A percentile compares a stretch with the other conserved stretches of the same genome.
Conservation (phyloP, 2,329 filamentous ascomycete genomes). For the Calonectria pseudoturangicola region DNA sequence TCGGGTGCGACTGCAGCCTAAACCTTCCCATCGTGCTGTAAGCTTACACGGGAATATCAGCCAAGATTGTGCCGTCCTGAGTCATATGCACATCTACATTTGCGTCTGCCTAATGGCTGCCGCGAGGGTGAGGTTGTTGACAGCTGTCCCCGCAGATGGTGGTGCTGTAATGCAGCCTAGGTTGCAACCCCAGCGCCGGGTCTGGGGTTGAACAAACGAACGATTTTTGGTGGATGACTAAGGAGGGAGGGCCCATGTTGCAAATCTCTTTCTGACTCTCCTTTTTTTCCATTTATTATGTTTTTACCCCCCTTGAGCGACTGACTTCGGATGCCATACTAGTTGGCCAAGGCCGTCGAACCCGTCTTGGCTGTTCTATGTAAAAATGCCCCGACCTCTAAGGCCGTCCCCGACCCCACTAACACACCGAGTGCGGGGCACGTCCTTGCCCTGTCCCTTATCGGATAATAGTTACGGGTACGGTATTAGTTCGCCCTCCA, state of each 20-base stretch:
- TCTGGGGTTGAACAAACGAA: neutral
- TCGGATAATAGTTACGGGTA: constrained; percentile 1
- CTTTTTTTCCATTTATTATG: no score
- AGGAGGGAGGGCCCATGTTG: neutral
- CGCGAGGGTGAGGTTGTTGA: neutral
- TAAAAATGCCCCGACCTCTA: neutral
- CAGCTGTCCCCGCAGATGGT: neutral
- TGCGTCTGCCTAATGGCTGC: neutral
- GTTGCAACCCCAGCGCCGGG: neutral
- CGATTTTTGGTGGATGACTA: neutral
- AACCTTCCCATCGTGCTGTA: neutral
- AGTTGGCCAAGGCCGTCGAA: neutral
- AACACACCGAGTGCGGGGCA: constrained; percentile 16
- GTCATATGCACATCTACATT: neutral
- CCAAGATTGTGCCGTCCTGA: neutral
- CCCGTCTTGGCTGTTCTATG: neutral
- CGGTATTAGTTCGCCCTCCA: neutral
- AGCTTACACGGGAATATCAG: neutral
- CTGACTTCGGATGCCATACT: neutral
- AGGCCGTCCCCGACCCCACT: neutral
- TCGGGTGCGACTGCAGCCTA: constrained; percentile 10
- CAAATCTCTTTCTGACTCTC: no score
- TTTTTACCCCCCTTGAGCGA: no score
- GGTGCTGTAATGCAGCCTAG: neutral
- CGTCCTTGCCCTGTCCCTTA: neutral